A percentile compares a stretch with the other conserved stretches of the same genome.
phyloP scores from a whole-genome alignment of 164 flowering plant genomes.

The Pachysandra terminalis region DNA sequence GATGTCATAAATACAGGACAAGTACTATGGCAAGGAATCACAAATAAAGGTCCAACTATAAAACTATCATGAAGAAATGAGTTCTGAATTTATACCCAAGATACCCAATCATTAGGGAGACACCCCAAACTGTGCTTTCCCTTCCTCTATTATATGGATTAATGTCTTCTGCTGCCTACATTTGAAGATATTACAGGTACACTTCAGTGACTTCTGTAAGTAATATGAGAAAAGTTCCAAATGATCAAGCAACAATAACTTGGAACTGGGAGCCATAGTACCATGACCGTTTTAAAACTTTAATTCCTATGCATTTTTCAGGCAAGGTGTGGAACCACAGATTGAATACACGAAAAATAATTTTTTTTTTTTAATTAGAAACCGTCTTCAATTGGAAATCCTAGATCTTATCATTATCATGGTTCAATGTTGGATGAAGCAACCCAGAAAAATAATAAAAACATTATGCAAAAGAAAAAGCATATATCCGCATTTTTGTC shows the following conservation, averaged over 20 bases:
- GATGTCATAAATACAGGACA: background rate
- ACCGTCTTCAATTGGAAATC: no score
- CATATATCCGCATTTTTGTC: no score
- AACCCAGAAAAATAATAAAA: no score
- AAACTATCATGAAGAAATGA: background rate
- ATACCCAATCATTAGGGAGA: conserved; percentile 85
- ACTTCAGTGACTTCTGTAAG: conserved; percentile 2
- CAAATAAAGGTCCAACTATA: background rate
- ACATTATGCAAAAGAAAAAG: no score
- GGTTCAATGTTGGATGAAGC: no score
- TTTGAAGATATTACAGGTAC: conserved; percentile 7
- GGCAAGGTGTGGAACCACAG: no score
- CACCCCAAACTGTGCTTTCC: conserved; percentile 96
- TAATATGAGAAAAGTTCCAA: background rate
- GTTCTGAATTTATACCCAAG: conserved; percentile 63
- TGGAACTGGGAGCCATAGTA: no score
- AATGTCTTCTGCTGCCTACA: conserved; percentile 67
- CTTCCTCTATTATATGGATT: conserved; percentile 74
- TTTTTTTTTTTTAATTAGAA: no score
- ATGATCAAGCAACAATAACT: background rate
- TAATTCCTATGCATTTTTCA: no score
- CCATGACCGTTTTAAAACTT: no score
- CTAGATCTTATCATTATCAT: no score
- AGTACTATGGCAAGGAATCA: background rate
- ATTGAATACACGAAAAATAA: no score